phyloP scores from a whole-genome alignment of 2,329 filamentous ascomycete genomes.

The Colletotrichum sansevieriae region DNA sequence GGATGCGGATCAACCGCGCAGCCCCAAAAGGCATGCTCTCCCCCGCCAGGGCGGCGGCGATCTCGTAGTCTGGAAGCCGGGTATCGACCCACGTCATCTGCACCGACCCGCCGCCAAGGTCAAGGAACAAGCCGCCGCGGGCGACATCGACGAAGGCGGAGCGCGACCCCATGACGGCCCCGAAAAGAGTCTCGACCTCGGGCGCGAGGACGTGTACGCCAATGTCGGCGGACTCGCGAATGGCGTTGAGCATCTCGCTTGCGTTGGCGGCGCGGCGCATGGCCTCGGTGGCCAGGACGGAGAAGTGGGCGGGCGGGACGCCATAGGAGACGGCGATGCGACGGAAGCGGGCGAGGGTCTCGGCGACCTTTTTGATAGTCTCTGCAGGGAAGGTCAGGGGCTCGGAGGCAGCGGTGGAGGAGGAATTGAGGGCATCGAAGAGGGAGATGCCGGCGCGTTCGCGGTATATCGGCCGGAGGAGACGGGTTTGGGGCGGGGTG shows the following conservation, averaged over 20 bases:
- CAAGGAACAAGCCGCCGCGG: constrained; percentile 81
- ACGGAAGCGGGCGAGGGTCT: constrained; percentile 78
- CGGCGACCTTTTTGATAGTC: constrained; percentile 75
- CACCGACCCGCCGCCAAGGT: constrained; percentile 81
- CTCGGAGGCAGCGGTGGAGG: constrained; percentile 46
- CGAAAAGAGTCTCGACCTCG: constrained; percentile 84
- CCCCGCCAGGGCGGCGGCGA: constrained; percentile 66
- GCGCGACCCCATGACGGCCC: constrained; percentile 82
- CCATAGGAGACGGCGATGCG: constrained; percentile 76
- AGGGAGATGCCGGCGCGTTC: constrained; percentile 86
- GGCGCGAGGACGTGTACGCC: constrained; percentile 80
- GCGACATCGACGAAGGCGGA: constrained; percentile 76
- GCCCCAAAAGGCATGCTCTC: constrained; percentile 73
- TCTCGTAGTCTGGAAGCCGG: constrained; percentile 59
- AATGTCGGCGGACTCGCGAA: constrained; percentile 72
- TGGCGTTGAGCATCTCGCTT: constrained; percentile 73
- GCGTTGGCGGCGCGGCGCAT: constrained; percentile 85
- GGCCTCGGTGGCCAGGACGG: constrained; percentile 88
- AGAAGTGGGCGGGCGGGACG: constrained; percentile 75
- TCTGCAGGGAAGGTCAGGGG: constrained; percentile 60
- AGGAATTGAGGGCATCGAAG: constrained; percentile 81
- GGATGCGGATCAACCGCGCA: constrained; percentile 66
- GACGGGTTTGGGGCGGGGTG: constrained; percentile 76
- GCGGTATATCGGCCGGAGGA: constrained; percentile 82
- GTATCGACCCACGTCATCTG: constrained; percentile 76